These are phyloP conservation scores for Lentinula guzmanii DNA, from an alignment of 768 basidiomycete genomes.

Conservation along the genomic window DNA sequence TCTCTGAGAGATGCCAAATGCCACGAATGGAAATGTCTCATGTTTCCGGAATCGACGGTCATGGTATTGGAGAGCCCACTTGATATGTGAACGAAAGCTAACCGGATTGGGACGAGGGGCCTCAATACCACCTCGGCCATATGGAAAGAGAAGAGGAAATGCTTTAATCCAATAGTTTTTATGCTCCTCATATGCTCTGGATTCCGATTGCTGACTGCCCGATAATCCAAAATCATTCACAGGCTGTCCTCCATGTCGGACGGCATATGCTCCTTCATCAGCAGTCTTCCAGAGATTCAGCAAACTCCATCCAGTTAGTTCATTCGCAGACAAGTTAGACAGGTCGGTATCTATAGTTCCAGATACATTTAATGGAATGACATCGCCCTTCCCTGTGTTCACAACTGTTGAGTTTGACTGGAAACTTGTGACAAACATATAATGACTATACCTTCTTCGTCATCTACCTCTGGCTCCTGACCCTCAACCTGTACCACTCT, in stretches of 20 bases:
- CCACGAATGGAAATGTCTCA: constrained; percentile 23
- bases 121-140: constrained; percentile 6
- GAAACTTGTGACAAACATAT: too few relatives aligned
- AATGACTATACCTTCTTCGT: too few relatives aligned
- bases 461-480: too few relatives aligned
- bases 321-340: too few relatives aligned
- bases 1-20: constrained; percentile 23
- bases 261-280: constrained; percentile 19
- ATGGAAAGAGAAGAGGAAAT: constrained; percentile 6
- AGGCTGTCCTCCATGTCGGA: constrained; percentile 15
- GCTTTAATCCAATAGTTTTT: constrained; percentile 10
- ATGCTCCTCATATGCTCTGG: too few relatives aligned
- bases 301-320: neutral
- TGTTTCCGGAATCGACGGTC: constrained; percentile 25
- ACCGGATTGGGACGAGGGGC: neutral
- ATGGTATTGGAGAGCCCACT: constrained; percentile 21
- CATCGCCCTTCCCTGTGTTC: too few relatives aligned
- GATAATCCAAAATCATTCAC: constrained; percentile 23
- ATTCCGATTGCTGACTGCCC: constrained; percentile 4
- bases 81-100: constrained; percentile 19
- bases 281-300: constrained; percentile 9
- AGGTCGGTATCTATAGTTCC: too few relatives aligned
- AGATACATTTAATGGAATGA: too few relatives aligned
- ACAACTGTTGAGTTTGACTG: too few relatives aligned
- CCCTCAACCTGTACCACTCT: too few relatives aligned